Evolutionary conservation across 2,329 filamentous ascomycete genomes (phyloP), one percentile per base, ranked within the genome.

Genomic region (Penicillium glabrum): DNA sequence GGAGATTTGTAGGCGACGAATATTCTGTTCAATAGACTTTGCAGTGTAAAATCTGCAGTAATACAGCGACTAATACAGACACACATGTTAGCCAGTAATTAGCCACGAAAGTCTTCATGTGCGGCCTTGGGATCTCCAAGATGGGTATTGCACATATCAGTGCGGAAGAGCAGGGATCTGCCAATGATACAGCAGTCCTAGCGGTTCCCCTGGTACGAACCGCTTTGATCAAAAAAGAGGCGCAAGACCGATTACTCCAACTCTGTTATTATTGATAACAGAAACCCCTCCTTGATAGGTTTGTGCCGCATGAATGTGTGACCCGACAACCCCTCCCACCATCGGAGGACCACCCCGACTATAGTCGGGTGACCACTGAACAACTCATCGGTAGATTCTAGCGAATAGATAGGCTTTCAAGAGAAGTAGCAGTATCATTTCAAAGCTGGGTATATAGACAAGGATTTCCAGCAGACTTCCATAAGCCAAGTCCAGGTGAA

Each of bases 281-380:
- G n/a, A 48, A 35, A 48, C 46, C 29, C 29, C 31, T 29, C 29
- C 11, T 24, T 48, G 46, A 37, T 31, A 31, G 10, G 13, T 35
- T 37, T 21, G n/a, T 14, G 19, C 19, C 31, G 11, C 10, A 23
- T 19, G 5, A 33, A 47, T 7, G 46, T 33, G 39, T 33, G 24
- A 35, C 46, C 51, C 53, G 54, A 50, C 31, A 44, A 37, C 52
- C 58, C 58, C 59, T 58, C 60, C 27, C 48, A 51, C 46, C 55
- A 48, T 64, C 60, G 62, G 62, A 58, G n/a, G 24, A 6, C 5
- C 1, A 13, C 31, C 29, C 62, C 61, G 62, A 63, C 51, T 46
- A 19, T 39, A 39, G 35, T 56, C 57, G 53, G 53, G 26, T 61
- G 58, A 58, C 53, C 51, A 27, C 47, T 43, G 24, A 26, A 49